Evolutionary conservation across 2,329 filamentous ascomycete genomes (phyloP).

Genomic region (Escovopsis sp.): DNA sequence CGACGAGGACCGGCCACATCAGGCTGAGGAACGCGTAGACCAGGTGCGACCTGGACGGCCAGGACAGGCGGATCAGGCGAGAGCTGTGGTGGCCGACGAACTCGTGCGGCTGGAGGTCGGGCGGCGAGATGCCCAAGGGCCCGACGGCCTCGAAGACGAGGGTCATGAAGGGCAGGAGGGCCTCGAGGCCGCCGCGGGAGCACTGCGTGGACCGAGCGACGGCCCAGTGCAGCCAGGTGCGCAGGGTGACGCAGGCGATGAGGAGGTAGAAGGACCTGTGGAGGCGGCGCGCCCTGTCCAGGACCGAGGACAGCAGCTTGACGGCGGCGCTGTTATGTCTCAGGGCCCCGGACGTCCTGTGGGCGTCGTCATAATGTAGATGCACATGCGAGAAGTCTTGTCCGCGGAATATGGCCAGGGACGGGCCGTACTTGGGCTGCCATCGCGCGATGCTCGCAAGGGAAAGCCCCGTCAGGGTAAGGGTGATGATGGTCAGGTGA

Average conservation of each 20-base stretch:
- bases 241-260: slow-evolving; percentile 2
- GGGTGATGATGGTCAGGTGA: slow-evolving; percentile 18
- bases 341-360: neutral
- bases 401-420: neutral
- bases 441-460: neutral
- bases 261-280: slow-evolving; percentile 1
- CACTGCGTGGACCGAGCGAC: slow-evolving; percentile 19
- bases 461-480: neutral
- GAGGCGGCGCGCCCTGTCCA: neutral
- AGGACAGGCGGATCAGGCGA: slow-evolving; percentile 10
- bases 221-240: slow-evolving; percentile 16
- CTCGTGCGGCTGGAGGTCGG: neutral
- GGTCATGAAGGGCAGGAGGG: slow-evolving; percentile 14
- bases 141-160: neutral
- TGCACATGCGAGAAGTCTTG: no score
- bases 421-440: neutral
- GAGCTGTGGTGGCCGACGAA: neutral
- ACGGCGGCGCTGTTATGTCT: neutral
- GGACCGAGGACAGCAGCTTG: neutral
- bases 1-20: slow-evolving; percentile 17
- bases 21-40: slow-evolving; percentile 10
- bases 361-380: neutral
- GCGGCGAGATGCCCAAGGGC: neutral
- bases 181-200: slow-evolving; percentile 17
- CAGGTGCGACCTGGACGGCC: slow-evolving; percentile 8